Evolutionary conservation across 768 basidiomycete species (phyloP).

Genomic region (Panellus pusillus): DNA sequence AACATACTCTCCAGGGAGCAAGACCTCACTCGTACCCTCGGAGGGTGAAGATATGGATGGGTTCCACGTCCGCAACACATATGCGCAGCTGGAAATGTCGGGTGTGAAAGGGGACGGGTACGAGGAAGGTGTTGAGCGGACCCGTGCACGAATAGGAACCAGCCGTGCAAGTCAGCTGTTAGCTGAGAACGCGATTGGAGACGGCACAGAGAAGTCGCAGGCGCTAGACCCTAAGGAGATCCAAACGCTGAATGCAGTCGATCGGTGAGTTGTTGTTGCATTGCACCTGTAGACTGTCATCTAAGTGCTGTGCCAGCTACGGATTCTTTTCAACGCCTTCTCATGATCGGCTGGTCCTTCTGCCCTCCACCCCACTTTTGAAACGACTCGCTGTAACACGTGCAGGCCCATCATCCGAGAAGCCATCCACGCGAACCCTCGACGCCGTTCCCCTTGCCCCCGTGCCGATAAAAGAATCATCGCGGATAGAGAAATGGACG

Average conservation of each 20-base stretch:
- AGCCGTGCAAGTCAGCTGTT: conserved; percentile 60
- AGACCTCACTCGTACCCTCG: conserved; percentile 64
- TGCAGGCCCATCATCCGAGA: conserved; percentile 45
- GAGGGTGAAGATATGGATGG: conserved; percentile 82
- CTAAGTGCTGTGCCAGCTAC: conserved; percentile 54
- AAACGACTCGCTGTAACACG: conserved; percentile 55
- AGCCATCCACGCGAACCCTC: conserved; percentile 47
- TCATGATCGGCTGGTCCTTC: conserved; percentile 79
- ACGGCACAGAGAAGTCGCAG: conserved; percentile 59
- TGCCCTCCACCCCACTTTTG: conserved; percentile 60
- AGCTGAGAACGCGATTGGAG: conserved; percentile 54
- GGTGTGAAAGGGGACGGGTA: conserved; percentile 97
- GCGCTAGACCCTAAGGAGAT: conserved; percentile 76
- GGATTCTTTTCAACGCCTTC: conserved; percentile 84
- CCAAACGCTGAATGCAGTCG: conserved; percentile 71
- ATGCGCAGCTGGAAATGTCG: conserved; percentile 82
- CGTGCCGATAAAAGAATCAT: conserved; percentile 60
- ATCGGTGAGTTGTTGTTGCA: conserved; percentile 61
- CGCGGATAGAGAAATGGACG: conserved; percentile 91
- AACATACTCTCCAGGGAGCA: conserved; percentile 41
- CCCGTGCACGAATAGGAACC: conserved; percentile 66
- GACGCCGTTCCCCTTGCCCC: conserved; percentile 48
- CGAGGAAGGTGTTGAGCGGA: conserved; percentile 92
- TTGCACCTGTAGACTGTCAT: not conserved
- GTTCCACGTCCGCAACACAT: conserved; percentile 82